Conservation (phyloP, 768 basidiomycete species). For the Suillus plorans region DNA sequence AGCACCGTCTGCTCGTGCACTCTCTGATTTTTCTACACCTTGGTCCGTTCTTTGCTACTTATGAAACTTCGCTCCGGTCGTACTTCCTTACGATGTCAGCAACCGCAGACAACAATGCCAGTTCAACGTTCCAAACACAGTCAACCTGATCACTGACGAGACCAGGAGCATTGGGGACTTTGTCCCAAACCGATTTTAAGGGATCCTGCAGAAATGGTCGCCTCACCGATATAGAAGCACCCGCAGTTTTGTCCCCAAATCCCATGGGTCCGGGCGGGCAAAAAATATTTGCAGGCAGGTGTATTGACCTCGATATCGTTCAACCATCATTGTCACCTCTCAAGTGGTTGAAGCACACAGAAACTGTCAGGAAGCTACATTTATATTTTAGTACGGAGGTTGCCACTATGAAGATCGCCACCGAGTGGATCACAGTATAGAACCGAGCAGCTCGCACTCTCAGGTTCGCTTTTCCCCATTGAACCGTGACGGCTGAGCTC, state of each 20-base stretch:
- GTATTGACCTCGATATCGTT: conserved; percentile 31
- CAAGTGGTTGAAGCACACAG: conserved; percentile 22
- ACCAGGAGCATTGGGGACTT: background rate
- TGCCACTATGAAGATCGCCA: background rate
- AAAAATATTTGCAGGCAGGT: conserved; percentile 19
- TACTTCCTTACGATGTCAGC: background rate
- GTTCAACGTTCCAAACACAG: background rate
- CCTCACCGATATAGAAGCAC: background rate
- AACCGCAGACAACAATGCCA: background rate
- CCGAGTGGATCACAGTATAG: background rate
- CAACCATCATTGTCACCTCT: conserved; percentile 15
- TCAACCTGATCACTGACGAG: background rate
- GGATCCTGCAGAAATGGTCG: background rate
- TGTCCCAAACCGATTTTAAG: background rate
- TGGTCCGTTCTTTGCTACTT: background rate
- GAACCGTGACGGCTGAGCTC: background rate
- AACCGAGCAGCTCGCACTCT: background rate
- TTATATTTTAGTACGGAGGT: background rate
- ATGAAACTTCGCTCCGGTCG: background rate
- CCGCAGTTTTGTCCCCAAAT: conserved; percentile 13
- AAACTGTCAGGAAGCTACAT: background rate
- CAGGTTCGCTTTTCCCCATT: background rate
- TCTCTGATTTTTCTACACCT: too few relatives aligned
- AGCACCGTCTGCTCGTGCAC: too few relatives aligned
- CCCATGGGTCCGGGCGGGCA: conserved; percentile 28